A percentile compares a stretch with the other conserved stretches of the same genome.
Conservation (phyloP, 2,329 filamentous ascomycete species). For the Fusarium neocosmosporiellum region DNA sequence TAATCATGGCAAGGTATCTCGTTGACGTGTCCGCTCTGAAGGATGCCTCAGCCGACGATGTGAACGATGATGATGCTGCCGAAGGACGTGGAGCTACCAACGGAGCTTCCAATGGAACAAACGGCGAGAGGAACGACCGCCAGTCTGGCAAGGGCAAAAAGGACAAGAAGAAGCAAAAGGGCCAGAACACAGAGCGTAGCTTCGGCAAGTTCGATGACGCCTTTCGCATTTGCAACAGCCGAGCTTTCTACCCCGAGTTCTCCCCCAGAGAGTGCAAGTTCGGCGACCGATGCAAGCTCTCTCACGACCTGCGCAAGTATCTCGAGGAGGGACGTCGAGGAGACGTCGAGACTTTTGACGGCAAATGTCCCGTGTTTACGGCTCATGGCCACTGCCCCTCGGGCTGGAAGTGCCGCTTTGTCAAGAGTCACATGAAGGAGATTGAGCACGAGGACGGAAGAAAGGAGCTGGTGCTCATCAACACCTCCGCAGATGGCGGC, state of each 20-base stretch:
- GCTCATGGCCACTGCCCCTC: constrained; percentile 79
- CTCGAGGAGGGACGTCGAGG: constrained; percentile 82
- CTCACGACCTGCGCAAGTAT: constrained; percentile 89
- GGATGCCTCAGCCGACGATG: constrained; percentile 34
- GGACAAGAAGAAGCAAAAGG: constrained; percentile 63
- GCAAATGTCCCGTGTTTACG: constrained; percentile 85
- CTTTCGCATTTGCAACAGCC: constrained; percentile 80
- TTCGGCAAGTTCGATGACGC: constrained; percentile 86
- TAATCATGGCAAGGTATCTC: constrained; percentile 53
- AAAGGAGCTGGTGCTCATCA: constrained; percentile 80
- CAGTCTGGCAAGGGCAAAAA: constrained; percentile 55
- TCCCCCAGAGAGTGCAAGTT: constrained; percentile 81
- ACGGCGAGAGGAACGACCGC: constrained; percentile 67
- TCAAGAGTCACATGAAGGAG: constrained; percentile 87
- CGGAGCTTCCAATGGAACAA: constrained; percentile 45
- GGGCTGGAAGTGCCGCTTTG: constrained; percentile 96
- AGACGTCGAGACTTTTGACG: constrained; percentile 80
- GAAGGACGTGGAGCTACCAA: constrained; percentile 54
- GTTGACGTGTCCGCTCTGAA: constrained; percentile 49
- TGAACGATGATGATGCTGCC: constrained; percentile 61
- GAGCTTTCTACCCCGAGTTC: constrained; percentile 80
- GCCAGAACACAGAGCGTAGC: constrained; percentile 83
- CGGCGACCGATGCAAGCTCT: constrained; percentile 82
- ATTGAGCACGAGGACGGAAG: constrained; percentile 80
- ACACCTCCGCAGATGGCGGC: constrained; percentile 42